Evolutionary conservation across 2,329 filamentous ascomycete species (phyloP), one percentile per base, ranked within the genome.

Genomic region (Pezicula carpinea): DNA sequence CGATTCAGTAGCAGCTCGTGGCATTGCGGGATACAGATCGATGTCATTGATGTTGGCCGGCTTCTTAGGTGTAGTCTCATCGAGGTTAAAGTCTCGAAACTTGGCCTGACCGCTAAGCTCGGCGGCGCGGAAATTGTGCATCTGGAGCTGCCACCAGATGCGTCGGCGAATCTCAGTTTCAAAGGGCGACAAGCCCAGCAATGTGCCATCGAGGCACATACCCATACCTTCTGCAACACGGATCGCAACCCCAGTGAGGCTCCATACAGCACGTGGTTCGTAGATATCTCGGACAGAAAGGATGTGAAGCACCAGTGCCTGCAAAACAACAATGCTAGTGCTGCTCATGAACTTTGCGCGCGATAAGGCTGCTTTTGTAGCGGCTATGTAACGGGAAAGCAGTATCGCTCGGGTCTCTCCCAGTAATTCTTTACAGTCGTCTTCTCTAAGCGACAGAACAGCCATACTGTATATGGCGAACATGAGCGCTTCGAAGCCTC

Each of bases 141-240:
- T 21, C 17, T 48, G 43, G 23, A 39, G 7, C n/a, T 80, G 75
- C 80, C 80, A 83, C 82, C 82, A 87, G 18, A 85, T 69, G 6
- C 82, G 71, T 35, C 82, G 69, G n/a, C 82, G 74, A 71, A 86
- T 85, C 58, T 87, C 81, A 3, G 76, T 77, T 57, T 86, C 81
- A 54, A 85, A 83, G 0, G 80, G 78, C 0, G 75, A 69, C 2
- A 85, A 67, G 2, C 74, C 75, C 5, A 82, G 67, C n/a, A 66
- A 62, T 50, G 76, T 73, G 33, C 80, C 81, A 49, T 86, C 82
- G 13, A 77, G 73, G 51, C 85, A 80, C 40, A 85, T 70, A 1
- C 83, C 83, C 72, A 86, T 82, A 59, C 82, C 82, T 59, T 84
- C 79, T 1, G 80, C 82, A 44, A 86, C 79, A 17, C 83, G 75